Percentiles rank a stretch among this genome's conserved stretches.
Conservation (phyloP, 805 yeast species). For the Pichia kluyveri region DNA sequence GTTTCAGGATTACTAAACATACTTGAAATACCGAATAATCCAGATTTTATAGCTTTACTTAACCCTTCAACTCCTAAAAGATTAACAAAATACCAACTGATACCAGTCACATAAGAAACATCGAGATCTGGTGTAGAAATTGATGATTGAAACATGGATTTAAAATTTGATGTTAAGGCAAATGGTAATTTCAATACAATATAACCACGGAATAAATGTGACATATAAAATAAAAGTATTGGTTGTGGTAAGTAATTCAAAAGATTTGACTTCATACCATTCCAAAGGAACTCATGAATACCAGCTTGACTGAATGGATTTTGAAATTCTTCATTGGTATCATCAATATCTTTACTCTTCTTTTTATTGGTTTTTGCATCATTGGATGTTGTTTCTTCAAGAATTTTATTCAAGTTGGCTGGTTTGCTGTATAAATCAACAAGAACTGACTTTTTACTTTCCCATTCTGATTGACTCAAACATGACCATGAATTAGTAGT, state of each 20-base stretch:
- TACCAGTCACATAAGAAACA: slow-evolving; percentile 85
- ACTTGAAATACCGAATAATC: slow-evolving; percentile 42
- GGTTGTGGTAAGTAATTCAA: slow-evolving; percentile 89
- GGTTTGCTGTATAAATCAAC: slow-evolving; percentile 2
- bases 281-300: slow-evolving; percentile 62
- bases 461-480: slow-evolving; percentile 10
- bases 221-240: slow-evolving; percentile 92
- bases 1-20: slow-evolving; percentile 31
- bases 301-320: slow-evolving; percentile 68
- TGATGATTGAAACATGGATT: slow-evolving; percentile 86
- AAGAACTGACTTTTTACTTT: not conserved
- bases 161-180: slow-evolving; percentile 82
- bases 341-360: slow-evolving; percentile 28
- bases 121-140: slow-evolving; percentile 77
- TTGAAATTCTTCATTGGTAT: slow-evolving; percentile 27
- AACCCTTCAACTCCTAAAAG: slow-evolving; percentile 77
- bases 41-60: slow-evolving; percentile 38
- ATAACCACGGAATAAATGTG: slow-evolving; percentile 86
- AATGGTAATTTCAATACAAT: slow-evolving; percentile 84
- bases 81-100: slow-evolving; percentile 93
- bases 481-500: slow-evolving; percentile 1
- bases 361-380: not conserved
- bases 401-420: slow-evolving; percentile 1
- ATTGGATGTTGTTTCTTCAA: not conserved
- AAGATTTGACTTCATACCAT: slow-evolving; percentile 71